phyloP scores from a whole-genome alignment of 805 yeast genomes.

The Tetrapisispora iriomotensis region DNA sequence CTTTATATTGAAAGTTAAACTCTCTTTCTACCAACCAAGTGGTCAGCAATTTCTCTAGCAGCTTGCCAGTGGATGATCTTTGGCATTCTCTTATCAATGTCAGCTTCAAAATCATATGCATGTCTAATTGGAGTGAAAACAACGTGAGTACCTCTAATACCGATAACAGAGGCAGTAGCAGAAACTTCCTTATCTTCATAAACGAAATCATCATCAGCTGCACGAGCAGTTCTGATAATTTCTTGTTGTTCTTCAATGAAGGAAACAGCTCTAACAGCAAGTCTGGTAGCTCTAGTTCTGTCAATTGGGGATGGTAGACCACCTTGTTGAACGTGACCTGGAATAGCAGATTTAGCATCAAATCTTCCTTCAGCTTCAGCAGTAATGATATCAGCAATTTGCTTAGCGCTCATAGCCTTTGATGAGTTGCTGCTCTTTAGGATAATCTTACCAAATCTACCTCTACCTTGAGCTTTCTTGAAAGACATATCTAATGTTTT shows the following conservation, averaged over 20 bases:
- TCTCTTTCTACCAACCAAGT: constrained; percentile 63
- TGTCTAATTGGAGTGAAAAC: constrained; percentile 63
- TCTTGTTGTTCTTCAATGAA: constrained; percentile 44
- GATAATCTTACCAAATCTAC: constrained; percentile 59
- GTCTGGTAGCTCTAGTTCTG: constrained; percentile 63
- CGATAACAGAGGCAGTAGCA: constrained; percentile 70
- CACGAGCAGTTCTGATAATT: constrained; percentile 22
- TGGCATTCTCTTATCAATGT: constrained; percentile 73
- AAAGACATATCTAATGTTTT: constrained; percentile 49
- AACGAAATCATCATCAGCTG: constrained; percentile 23
- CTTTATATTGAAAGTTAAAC: constrained; percentile 5
- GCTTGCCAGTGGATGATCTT: constrained; percentile 76
- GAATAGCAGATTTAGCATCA: constrained; percentile 71
- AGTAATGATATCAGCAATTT: constrained; percentile 59
- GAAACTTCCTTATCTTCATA: constrained; percentile 28
- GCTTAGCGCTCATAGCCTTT: constrained; percentile 54
- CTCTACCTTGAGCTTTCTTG: constrained; percentile 52
- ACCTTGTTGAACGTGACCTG: constrained; percentile 86
- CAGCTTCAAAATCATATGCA: constrained; percentile 83
- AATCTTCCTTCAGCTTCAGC: constrained; percentile 54
- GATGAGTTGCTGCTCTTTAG: constrained; percentile 64
- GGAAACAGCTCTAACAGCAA: constrained; percentile 58
- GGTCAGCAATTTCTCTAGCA: constrained; percentile 70
- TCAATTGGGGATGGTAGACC: constrained; percentile 69
- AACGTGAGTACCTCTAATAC: constrained; percentile 69